phyloP scores from a whole-genome alignment of 352 stramenopile genomes.

The Discostella stelligera region DNA sequence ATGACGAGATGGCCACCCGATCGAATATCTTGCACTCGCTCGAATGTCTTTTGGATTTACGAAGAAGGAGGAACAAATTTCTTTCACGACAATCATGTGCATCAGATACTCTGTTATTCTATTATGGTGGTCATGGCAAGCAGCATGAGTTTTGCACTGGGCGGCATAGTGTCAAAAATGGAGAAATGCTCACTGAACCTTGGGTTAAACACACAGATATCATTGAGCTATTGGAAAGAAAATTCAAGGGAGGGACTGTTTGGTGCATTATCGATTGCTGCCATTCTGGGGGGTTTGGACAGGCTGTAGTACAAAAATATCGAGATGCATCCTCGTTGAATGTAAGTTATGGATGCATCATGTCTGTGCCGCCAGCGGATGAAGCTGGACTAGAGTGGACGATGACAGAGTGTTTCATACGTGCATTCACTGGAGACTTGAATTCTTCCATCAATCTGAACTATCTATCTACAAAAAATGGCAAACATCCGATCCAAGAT shows the following conservation, averaged over 20 bases:
- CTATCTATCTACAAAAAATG: constrained; percentile 32
- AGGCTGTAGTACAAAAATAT: constrained; percentile 26
- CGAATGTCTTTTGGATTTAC: constrained; percentile 26
- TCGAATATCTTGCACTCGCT: constrained; percentile 37
- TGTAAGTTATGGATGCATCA: constrained; percentile 45
- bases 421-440: constrained; percentile 36
- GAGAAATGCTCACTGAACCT: constrained; percentile 16
- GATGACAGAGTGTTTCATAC: constrained; percentile 44
- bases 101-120: constrained; percentile 29
- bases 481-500: constrained; percentile 31
- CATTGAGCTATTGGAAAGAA: constrained; percentile 40
- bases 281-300: constrained; percentile 41
- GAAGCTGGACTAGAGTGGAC: constrained; percentile 42
- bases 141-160: constrained; percentile 26
- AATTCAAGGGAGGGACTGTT: constrained; percentile 27
- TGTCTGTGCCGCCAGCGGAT: constrained; percentile 31
- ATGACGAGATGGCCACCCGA: constrained; percentile 36
- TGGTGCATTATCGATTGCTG: constrained; percentile 47
- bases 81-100: neutral
- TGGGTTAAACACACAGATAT: constrained; percentile 37
- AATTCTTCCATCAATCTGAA: constrained; percentile 5
- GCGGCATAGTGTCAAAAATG: constrained; percentile 20
- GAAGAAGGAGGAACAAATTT: constrained; percentile 18
- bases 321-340: constrained; percentile 22
- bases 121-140: constrained; percentile 49